Percentiles rank a stretch among this genome's conserved stretches.
phyloP scores from a whole-genome alignment of 2,329 filamentous ascomycete species.

The Pseudogymnoascus verrucosus region DNA sequence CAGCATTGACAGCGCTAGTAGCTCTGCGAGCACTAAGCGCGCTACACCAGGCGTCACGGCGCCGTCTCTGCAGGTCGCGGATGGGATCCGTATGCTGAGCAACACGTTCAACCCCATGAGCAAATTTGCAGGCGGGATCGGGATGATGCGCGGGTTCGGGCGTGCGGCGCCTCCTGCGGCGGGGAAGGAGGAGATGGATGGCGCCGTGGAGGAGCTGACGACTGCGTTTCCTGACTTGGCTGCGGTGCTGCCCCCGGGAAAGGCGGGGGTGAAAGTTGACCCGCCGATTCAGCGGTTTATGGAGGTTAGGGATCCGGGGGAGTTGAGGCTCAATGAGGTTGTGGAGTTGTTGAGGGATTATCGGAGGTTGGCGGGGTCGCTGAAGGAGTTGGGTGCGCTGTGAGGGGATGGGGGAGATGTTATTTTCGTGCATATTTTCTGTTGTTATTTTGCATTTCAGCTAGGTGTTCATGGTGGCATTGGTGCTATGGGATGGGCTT shows the following conservation, averaged over 20 bases:
- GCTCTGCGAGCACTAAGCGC: slow-evolving; percentile 43
- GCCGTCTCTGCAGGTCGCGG: slow-evolving; percentile 42
- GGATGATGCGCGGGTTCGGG: slow-evolving; percentile 68
- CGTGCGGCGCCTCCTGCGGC: slow-evolving; percentile 39
- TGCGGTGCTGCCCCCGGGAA: slow-evolving; percentile 39
- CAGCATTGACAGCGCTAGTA: slow-evolving; percentile 66
- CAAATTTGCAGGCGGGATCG: slow-evolving; percentile 61
- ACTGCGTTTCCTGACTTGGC: slow-evolving; percentile 56
- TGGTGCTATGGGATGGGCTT: neutral
- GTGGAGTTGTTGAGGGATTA: slow-evolving; percentile 66
- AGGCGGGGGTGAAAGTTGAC: slow-evolving; percentile 38
- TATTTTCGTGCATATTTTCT: neutral
- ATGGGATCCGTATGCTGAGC: slow-evolving; percentile 73
- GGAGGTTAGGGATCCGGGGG: slow-evolving; percentile 60
- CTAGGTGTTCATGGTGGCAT: neutral
- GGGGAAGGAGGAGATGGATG: slow-evolving; percentile 37
- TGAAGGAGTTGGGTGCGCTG: slow-evolving; percentile 57
- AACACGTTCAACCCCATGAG: slow-evolving; percentile 78
- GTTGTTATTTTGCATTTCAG: slow-evolving; percentile 1
- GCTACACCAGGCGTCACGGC: neutral
- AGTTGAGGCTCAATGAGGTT: slow-evolving; percentile 67
- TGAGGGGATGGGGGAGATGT: slow-evolving; percentile 24
- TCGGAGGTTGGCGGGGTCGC: slow-evolving; percentile 56
- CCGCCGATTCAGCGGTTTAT: slow-evolving; percentile 68
- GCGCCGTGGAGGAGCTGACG: slow-evolving; percentile 43